Base-by-base conservation (phyloP, 768 basidiomycete genomes). In the Dentipellis fragilis region DNA sequence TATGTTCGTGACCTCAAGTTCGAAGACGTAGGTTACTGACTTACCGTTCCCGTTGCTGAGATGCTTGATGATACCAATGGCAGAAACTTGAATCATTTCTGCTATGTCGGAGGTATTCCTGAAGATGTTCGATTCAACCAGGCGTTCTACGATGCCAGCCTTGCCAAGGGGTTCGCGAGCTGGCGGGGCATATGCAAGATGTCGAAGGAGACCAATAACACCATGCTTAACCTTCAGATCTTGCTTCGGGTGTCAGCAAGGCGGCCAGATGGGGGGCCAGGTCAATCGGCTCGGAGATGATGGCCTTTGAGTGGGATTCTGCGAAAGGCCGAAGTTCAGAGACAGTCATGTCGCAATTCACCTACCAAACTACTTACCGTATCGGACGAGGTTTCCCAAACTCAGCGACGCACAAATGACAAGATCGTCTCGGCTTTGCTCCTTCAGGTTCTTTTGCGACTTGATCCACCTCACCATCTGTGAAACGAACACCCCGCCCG, bases 141-240 rank as follows among this genome's bases (percentile, higher is more conserved):
- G 75, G 17, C 73, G 69, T 42, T 79, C 78, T 40, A 95, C 73
- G 37, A 94, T 73, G 19, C 78, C 78, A 11, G 81, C 81, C 29
- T 81, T 70, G 17, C 78, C 77, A 10, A 97, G 72, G 7, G 79
- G 67, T 7, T 70, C 69, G 34, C 84, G 81, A 57, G 91, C 88
- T 2, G 69, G 62, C 29, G 75, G 66, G 37, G 85, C 78, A 46
- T 80, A 77, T 2, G 91, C 82, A 2, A 99, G 74, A 66, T 97
- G 89, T 66, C 92, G 89, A 42, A 97, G 75, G 38, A 98, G 72
- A 23, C 91, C 91, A 22, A 95, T 74, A 55, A 89, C 80, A 14
- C 89, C 92, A 63, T 97, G 93, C 67, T 94, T 91, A 58, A 94
- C 74, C 67, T 93, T 89, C 66, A 90, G 75, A 64, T 91, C 87